A percentile compares a stretch with the other conserved stretches of the same genome.
These are phyloP conservation scores for Microsporum canis DNA, from an alignment of 2,329 filamentous ascomycete genomes.

Conservation along the genomic window DNA sequence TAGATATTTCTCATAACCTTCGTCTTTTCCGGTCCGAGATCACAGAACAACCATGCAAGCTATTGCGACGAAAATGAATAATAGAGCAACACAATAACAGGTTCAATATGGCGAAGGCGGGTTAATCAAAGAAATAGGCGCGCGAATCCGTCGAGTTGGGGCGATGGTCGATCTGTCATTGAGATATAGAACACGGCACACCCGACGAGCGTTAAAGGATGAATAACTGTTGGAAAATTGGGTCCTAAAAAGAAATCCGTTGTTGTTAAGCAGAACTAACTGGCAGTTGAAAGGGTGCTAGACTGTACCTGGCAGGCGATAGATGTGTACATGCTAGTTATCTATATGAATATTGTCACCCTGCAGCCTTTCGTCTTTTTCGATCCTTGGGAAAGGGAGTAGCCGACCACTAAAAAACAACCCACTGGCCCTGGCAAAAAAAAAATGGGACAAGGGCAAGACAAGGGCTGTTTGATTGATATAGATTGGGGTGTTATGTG, in stretches of 20 bases:
- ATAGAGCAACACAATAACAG: not conserved
- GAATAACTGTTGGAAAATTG: not conserved
- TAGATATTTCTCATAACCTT: not conserved
- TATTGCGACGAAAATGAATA: not conserved
- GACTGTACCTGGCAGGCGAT: not conserved
- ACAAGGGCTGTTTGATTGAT: not conserved
- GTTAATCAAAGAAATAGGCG: slow-evolving; percentile 3
- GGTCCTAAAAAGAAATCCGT: not conserved
- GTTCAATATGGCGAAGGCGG: not conserved
- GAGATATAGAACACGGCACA: not conserved
- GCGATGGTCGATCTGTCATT: not conserved
- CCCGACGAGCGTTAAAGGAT: not conserved
- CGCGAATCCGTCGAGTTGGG: not conserved
- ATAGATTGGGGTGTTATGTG: slow-evolving; percentile 2
- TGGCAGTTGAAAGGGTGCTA: not conserved
- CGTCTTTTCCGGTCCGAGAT: not conserved
- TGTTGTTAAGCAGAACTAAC: not conserved
- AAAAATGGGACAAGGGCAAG: not conserved
- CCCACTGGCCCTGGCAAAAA: not conserved
- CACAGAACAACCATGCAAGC: not conserved
- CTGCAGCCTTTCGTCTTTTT: not conserved
- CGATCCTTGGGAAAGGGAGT: not conserved
- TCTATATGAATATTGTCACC: not conserved
- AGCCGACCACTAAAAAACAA: not conserved
- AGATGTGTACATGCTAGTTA: not conserved